Evolutionary conservation across 257 asterid genomes (phyloP), one percentile per base, ranked within the genome.

Genomic region (Nicotiana tabacum): DNA sequence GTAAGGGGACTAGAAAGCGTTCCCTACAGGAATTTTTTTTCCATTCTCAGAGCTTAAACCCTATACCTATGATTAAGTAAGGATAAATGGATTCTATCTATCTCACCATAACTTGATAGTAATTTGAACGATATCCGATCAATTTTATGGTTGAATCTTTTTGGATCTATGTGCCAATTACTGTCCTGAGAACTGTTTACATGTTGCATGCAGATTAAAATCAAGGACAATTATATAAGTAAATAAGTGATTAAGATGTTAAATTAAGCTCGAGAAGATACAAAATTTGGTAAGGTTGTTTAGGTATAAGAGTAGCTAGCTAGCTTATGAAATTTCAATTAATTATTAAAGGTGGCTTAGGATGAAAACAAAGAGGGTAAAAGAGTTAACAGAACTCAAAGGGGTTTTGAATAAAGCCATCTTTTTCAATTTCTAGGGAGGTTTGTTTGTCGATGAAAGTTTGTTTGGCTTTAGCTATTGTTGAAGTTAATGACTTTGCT

Each of bases 401-500:
- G 46, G 15, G n/a, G 51, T 17, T 66, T 76, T 12, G 27, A n/a
- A 76, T 51, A 7, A 76, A 76, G 64, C 80, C 8, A 51, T 74
- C 64, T 76, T 76, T 76, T 76, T 76, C 80, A 76, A 8, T 48
- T 15, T 51, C 64, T 51, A 76, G 64, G 46, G 80, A 76, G 15
- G 64, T 76, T 51, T 74, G 27, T 74, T 48, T 51, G 62, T 74
- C 27, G 8, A 74, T 74, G 80, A 74, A 74, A 74, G 80, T 74
- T 51, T 76, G 80, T 76, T 76, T 76, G 64, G 64, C 64, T 76
- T 76, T 51, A 76, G 64, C 80, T 76, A 51, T 76, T 48, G 9
- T 76, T 76, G 80, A 76, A 76, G 64, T 7, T 51, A 51, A 51
- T 76, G 80, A 51, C 80, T 76, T 76, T 76, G 80, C 46, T 51